Evolutionary conservation across 805 yeast genomes (phyloP), one percentile per base, ranked within the genome.

Genomic region (Barnettozyma sucrosica): DNA sequence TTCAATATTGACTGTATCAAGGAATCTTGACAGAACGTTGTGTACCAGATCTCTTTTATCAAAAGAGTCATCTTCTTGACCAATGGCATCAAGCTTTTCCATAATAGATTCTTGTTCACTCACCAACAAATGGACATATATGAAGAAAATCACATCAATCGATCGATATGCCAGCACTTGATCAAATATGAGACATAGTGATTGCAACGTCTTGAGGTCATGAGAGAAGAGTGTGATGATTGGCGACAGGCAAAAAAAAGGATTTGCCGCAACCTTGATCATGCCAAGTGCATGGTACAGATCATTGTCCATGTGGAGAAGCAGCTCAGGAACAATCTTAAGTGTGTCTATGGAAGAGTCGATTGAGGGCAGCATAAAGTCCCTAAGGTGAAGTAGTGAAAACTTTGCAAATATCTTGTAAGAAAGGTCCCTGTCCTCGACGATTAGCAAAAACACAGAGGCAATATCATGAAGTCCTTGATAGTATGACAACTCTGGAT

Each of bases 391-490:
- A 45, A 67, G 53, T 8, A 85, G 54, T 0, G 93, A 72, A 41
- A 89, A 67, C 26, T 66, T 61, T 47, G 80, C 83, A 43, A 90
- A 42, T 8, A 41, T 14, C 8, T 3, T 7, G 32, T 51, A 56
- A 1, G 53, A 66, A 7, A 80, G 57, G 19, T 58, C 58, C 46
- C 55, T 67, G 4, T 63, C 67, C 20, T 61, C 55, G 10, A 80
- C 78, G 1, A 83, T 77, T 16, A 83, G 60, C 5, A 85, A 66
- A 7, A 86, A 69, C 5, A 85, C 74, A 33, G 86, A 74, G 1
- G 88, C 89, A 19, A 93, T 70, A 57, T 93, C 98, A 64, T 92
- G 98, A 63, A 76, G 88, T 0, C 99, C 99, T 66, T 92, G 99
- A 63, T 89, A 92, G 64, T 92, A 92, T 49, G 79, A 71, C 37